These are phyloP conservation scores for Cordyceps javanica DNA, from an alignment of 2,329 filamentous ascomycete species.

Conservation along the genomic window DNA sequence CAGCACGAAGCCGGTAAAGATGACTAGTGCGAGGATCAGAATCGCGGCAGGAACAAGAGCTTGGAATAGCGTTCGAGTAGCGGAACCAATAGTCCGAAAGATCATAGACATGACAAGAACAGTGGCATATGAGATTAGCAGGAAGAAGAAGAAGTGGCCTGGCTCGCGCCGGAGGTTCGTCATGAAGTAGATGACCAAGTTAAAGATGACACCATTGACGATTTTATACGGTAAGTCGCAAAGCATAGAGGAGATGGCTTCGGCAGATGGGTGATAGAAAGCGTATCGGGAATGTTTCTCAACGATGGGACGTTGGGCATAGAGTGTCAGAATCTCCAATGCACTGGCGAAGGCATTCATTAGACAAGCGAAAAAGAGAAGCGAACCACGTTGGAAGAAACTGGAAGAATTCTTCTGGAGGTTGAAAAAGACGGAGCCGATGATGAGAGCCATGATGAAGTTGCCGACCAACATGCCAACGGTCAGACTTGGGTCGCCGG, in stretches of 20 bases:
- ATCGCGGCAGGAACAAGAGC: slow-evolving; percentile 55
- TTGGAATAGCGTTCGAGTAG: slow-evolving; percentile 63
- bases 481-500: slow-evolving; percentile 70
- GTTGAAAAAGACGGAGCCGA: slow-evolving; percentile 78
- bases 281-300: slow-evolving; percentile 24
- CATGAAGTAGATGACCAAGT: slow-evolving; percentile 80
- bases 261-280: slow-evolving; percentile 53
- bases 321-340: slow-evolving; percentile 68
- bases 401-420: slow-evolving; percentile 57
- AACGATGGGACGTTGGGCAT: slow-evolving; percentile 20
- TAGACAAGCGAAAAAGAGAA: slow-evolving; percentile 82
- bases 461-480: slow-evolving; percentile 66
- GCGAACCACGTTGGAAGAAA: slow-evolving; percentile 72
- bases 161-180: slow-evolving; percentile 69
- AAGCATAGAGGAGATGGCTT: slow-evolving; percentile 83
- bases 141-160: slow-evolving; percentile 78
- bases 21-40: slow-evolving; percentile 60
- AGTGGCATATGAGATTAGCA: slow-evolving; percentile 66
- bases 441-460: slow-evolving; percentile 57
- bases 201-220: slow-evolving; percentile 65
- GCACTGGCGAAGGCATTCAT: slow-evolving; percentile 80
- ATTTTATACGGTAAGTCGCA: slow-evolving; percentile 76
- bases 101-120: slow-evolving; percentile 80
- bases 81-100: slow-evolving; percentile 74
- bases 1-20: slow-evolving; percentile 65